Conservation (phyloP, 108 stramenopile species). For the Aureococcus anophagefferens region DNA sequence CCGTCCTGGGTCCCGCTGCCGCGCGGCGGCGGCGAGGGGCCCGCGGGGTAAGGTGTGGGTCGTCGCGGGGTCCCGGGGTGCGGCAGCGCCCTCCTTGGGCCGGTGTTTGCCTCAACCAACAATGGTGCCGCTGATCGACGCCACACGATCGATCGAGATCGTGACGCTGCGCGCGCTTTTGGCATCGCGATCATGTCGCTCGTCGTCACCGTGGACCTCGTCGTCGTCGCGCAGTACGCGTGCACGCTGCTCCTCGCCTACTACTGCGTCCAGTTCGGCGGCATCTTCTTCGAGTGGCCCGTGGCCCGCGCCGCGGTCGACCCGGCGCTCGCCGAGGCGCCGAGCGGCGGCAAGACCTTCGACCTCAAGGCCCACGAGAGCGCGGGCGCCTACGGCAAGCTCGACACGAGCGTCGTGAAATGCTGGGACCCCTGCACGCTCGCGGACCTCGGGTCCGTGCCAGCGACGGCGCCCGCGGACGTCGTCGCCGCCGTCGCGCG, state of each 20-base stretch:
- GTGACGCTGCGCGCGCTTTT: too few relatives aligned
- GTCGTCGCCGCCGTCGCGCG: not conserved
- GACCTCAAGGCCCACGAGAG: slow-evolving; percentile 1
- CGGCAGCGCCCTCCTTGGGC: too few relatives aligned
- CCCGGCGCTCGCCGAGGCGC: not conserved
- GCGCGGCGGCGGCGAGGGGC: too few relatives aligned
- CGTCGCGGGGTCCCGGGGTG: too few relatives aligned
- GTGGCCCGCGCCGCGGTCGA: not conserved
- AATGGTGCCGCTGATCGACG: too few relatives aligned
- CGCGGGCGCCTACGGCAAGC: not conserved
- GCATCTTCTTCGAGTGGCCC: not conserved
- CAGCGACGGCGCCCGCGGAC: not conserved
- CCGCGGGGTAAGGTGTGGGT: too few relatives aligned
- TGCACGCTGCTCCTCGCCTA: not conserved
- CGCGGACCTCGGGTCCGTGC: not conserved
- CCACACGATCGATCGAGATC: too few relatives aligned
- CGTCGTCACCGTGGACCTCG: too few relatives aligned
- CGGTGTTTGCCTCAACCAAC: too few relatives aligned
- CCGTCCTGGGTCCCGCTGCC: too few relatives aligned
- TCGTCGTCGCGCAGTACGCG: not conserved
- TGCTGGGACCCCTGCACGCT: not conserved
- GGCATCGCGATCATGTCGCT: too few relatives aligned
- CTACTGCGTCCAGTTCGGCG: not conserved
- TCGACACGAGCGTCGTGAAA: not conserved
- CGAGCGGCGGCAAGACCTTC: not conserved